Evolutionary conservation across 2,329 filamentous ascomycete genomes (phyloP).

Genomic region (Sclerotinia borealis): DNA sequence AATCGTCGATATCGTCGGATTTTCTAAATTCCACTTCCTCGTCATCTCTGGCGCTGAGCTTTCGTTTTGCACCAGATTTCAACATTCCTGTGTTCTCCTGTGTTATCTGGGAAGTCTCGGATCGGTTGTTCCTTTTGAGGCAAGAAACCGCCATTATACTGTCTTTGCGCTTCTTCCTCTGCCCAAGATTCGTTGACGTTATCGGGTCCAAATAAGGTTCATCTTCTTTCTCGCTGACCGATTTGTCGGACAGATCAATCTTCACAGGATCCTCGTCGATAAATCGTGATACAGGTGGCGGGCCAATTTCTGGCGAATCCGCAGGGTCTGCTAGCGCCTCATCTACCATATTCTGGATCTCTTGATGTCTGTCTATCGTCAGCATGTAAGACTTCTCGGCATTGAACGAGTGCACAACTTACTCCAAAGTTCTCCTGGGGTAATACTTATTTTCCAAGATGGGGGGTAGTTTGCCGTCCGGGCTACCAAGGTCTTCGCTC

Average conservation of each 20-base stretch:
- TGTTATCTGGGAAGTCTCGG: conserved; percentile 10
- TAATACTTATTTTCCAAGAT: conserved; percentile 66
- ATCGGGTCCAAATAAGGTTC: conserved; percentile 21
- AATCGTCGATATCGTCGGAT: conserved; percentile 25
- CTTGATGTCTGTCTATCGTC: conserved; percentile 26
- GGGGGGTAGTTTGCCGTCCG: conserved; percentile 48
- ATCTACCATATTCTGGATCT: conserved; percentile 25
- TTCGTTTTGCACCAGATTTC: conserved; percentile 52
- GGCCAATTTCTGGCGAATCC: conserved; percentile 64
- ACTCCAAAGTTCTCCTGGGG: conserved; percentile 64
- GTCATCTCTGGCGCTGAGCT: conserved; percentile 50
- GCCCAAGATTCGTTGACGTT: conserved; percentile 31
- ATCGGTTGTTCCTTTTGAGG: conserved; percentile 14
- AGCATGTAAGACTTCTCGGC: conserved; percentile 3
- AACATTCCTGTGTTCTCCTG: conserved; percentile 26
- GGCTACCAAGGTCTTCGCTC: conserved; percentile 33
- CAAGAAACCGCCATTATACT: conserved; percentile 19
- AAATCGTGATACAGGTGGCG: conserved; percentile 53
- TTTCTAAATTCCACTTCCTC: conserved; percentile 37
- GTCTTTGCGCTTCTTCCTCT: conserved; percentile 32
- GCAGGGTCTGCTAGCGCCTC: conserved; percentile 34
- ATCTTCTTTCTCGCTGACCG: conserved; percentile 16
- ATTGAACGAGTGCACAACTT: conserved; percentile 30
- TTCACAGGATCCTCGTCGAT: conserved; percentile 52
- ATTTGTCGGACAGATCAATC: conserved; percentile 41